Percentiles rank a stretch among this genome's conserved stretches.
Conservation (phyloP, 2,329 filamentous ascomycete species). For the Penicillium digitatum region DNA sequence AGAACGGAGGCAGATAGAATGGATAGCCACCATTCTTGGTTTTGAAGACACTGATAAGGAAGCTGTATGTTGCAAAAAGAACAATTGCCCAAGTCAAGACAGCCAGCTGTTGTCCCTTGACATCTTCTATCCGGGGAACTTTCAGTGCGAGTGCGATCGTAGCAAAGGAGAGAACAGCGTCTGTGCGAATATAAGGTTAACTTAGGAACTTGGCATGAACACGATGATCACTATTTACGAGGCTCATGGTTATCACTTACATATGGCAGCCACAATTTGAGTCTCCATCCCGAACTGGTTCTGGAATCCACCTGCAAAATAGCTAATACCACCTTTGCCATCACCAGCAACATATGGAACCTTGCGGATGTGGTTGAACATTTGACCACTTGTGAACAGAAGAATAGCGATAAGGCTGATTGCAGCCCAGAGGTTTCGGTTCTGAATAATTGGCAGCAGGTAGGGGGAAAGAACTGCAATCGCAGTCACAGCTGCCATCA, state of each 20-base stretch:
- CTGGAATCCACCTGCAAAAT: constrained; percentile 89
- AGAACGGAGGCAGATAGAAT: constrained; percentile 89
- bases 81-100: constrained; percentile 75
- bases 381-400: constrained; percentile 91
- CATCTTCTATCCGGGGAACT: constrained; percentile 79
- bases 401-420: constrained; percentile 84
- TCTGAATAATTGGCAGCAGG: constrained; percentile 75
- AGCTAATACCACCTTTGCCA: constrained; percentile 78
- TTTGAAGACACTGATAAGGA: constrained; percentile 88
- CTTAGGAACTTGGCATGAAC: constrained; percentile 1
- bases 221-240: neutral
- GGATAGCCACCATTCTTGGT: constrained; percentile 94
- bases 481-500: constrained; percentile 66
- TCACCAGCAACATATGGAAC: constrained; percentile 87
- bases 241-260: constrained; percentile 55
- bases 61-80: constrained; percentile 83
- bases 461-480: constrained; percentile 71
- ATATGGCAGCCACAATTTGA: constrained; percentile 88
- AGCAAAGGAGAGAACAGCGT: constrained; percentile 79
- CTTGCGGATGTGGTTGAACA: constrained; percentile 99
- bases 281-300: constrained; percentile 93
- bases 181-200: constrained; percentile 41
- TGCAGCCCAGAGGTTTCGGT: constrained; percentile 90
- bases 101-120: constrained; percentile 72
- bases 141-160: constrained; percentile 88